Conservation (phyloP, 148 eudicot species). For the Suaeda aralocaspica region DNA sequence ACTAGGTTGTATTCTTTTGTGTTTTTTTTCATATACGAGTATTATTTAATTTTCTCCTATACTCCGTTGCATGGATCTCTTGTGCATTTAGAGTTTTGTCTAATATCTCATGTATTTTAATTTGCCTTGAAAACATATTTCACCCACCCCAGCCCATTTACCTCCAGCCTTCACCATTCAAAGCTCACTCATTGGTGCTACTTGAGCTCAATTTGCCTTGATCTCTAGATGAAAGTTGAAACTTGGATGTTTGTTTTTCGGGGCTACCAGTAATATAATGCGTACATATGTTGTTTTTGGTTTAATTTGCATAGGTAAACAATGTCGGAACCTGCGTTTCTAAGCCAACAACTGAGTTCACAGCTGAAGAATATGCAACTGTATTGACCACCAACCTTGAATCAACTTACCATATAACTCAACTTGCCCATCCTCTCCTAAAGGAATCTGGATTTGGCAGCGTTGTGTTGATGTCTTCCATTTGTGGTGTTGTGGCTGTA, state of each 20-base stretch:
- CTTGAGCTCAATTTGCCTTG: not conserved
- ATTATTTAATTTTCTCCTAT: not conserved
- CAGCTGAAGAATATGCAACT: conserved; percentile 27
- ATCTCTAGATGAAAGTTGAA: not conserved
- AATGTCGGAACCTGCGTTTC: conserved; percentile 33
- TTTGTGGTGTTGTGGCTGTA: conserved; percentile 31
- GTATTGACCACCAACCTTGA: conserved; percentile 50
- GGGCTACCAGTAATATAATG: no score
- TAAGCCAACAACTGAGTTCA: conserved; percentile 22
- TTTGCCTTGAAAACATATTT: no score
- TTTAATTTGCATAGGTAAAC: conserved; percentile 33
- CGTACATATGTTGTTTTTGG: not conserved
- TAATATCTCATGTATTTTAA: no score
- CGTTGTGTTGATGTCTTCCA: conserved; percentile 47
- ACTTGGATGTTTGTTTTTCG: no score
- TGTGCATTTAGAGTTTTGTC: no score
- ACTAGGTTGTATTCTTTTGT: no score
- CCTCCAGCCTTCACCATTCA: no score
- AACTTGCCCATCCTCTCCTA: conserved; percentile 51
- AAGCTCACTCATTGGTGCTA: no score
- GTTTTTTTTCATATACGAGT: not conserved
- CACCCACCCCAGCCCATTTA: no score
- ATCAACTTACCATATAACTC: conserved; percentile 46
- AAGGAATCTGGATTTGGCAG: conserved; percentile 47
- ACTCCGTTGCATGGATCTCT: no score